Base-by-base conservation (phyloP, 257 asterid species). In the Galeopsis tetrahit region DNA sequence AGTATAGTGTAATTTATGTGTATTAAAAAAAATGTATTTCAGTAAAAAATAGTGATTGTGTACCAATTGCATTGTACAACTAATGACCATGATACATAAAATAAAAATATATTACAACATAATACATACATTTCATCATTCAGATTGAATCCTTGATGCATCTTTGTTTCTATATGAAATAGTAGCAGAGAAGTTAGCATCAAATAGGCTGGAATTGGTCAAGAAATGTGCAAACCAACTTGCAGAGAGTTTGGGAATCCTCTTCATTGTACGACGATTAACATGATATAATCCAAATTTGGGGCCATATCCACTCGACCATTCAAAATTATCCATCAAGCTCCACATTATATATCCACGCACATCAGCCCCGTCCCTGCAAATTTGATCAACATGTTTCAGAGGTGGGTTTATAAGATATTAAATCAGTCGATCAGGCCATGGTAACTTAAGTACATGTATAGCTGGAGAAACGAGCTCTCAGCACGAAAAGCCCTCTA, bases 301-400 rank as follows among this genome's bases (percentile, higher is more conserved):
- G 6, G 52, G 6, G 3, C 7, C 61, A 36, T 83, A 91, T 60
- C 96, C 95, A 15, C 44, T 49, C 0, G 63, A 5, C 96, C 97
- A 91, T 64, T 91, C 97, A 10, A 88, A 91, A 69, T 83, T 74
- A 63, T 91, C 96, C 88, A 88, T 78, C 86, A 87, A 83, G 46
- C 87, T 82, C 97, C 97, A 91, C 55, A 87, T 68, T 53, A 91
- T 80, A 71, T 91, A 91, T 36, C 96, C 93, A 0, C 92, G 81
- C 32, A 89, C 92, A 55, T 91, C 91, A 2, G 88, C 91, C 7
- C 92, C 96, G 0, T 85, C 76, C 74, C 90, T 89, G 72, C 55
- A 70, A 60, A 2, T 48, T 49, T 39, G 35, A 33, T 31, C 58
- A 34, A 10, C 21, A 1, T 53, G 13, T 10, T 39, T 42, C 28